Conservation (phyloP, 306 rosid species). For the Carpinus viminea region DNA sequence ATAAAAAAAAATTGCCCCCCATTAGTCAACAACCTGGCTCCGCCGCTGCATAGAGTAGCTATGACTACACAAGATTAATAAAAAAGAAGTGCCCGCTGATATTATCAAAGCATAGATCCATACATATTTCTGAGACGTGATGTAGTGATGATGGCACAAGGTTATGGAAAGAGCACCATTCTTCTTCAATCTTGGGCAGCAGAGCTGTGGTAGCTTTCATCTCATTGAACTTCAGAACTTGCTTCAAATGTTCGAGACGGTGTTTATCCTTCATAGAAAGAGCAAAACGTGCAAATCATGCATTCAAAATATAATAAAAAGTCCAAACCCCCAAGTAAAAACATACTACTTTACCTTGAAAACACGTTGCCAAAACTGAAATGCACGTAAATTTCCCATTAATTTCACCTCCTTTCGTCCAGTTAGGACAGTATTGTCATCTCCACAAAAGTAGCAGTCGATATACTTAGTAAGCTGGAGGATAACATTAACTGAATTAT, state of each 20-base stretch:
- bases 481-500: conserved; percentile 27
- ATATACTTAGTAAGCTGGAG: conserved; percentile 50
- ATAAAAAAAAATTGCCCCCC: too few species aligned
- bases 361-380: conserved; percentile 87
- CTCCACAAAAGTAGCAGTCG: conserved; percentile 47
- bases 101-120: conserved; percentile 29
- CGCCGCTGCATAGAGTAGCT: not conserved
- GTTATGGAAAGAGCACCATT: conserved; percentile 75
- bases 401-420: conserved; percentile 56
- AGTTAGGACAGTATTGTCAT: conserved; percentile 34
- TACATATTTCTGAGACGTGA: conserved; percentile 72
- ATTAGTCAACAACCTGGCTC: too few species aligned
- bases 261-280: conserved; percentile 53
- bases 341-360: conserved; percentile 56
- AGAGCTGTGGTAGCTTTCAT: conserved; percentile 31
- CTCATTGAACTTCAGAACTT: conserved; percentile 41
- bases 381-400: conserved; percentile 74
- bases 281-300: conserved; percentile 20
- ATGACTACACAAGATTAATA: not conserved
- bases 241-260: conserved; percentile 60
- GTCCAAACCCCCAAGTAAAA: conserved; percentile 16
- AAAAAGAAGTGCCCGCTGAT: conserved; percentile 5
- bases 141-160: conserved; percentile 70
- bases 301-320: conserved; percentile 17
- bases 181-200: conserved; percentile 58